Conservation (phyloP, 345 rosid genomes). For the Lenwebbia sp. region DNA sequence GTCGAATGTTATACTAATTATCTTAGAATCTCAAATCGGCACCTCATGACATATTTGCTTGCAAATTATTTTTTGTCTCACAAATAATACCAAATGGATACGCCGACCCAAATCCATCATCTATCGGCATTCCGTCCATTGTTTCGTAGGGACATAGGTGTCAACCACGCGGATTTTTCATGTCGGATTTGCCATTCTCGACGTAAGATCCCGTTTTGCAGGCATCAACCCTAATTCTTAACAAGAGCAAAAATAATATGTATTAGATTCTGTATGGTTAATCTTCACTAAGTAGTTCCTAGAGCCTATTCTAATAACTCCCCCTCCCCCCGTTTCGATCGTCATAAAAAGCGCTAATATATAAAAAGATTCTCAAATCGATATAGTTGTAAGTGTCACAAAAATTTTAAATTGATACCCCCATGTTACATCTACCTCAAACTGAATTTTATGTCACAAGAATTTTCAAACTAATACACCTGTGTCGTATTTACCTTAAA, state of each 20-base stretch:
- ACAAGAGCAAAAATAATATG: neutral
- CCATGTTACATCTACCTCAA: too few relatives aligned
- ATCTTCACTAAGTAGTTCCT: neutral
- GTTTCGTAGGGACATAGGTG: neutral
- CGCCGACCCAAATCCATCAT: neutral
- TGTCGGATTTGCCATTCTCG: neutral
- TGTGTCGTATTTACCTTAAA: neutral
- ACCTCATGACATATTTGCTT: neutral
- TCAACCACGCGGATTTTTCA: neutral
- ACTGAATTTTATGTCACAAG: too few relatives aligned
- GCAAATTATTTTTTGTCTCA: too few relatives aligned
- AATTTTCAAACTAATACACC: too few relatives aligned
- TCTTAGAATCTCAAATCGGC: too few relatives aligned
- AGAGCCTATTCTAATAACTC: neutral
- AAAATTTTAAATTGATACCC: neutral
- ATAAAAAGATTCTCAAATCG: neutral
- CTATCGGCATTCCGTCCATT: neutral
- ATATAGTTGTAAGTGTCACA: neutral
- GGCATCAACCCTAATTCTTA: too few relatives aligned
- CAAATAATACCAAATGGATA: neutral
- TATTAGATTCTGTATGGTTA: neutral
- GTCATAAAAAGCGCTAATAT: neutral
- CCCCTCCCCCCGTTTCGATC: neutral
- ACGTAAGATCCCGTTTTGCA: accelerated
- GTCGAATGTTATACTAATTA: neutral